Evolutionary conservation across 2,329 filamentous ascomycete species (phyloP).

Genomic region (Pleurostoma richardsiae): DNA sequence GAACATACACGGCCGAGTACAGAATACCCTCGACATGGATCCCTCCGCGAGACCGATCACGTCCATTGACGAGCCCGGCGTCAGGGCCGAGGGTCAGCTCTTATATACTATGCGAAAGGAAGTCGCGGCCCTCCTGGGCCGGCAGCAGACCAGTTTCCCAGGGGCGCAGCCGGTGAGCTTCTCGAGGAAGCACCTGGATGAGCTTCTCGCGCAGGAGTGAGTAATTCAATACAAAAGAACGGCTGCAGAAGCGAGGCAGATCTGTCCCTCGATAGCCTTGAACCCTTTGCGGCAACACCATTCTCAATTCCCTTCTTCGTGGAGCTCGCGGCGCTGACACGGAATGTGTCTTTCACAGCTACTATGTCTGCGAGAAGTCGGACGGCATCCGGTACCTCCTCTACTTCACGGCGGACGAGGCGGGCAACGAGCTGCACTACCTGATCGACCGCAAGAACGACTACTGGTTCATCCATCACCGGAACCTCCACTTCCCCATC

Average conservation of each 20-base stretch:
- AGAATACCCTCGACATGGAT: constrained; percentile 1
- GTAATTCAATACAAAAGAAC: constrained; percentile 13
- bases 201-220: constrained; percentile 73
- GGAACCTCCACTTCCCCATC: constrained; percentile 74
- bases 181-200: constrained; percentile 71
- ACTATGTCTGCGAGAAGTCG: constrained; percentile 98
- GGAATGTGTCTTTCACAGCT: constrained; percentile 39
- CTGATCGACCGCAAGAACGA: constrained; percentile 98
- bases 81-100: constrained; percentile 59
- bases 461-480: constrained; percentile 76
- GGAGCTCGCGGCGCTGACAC: constrained; percentile 3
- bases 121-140: constrained; percentile 70
- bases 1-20: no score
- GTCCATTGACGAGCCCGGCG: constrained; percentile 56
- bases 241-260: no score
- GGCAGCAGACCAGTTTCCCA: constrained; percentile 68
- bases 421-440: constrained; percentile 68
- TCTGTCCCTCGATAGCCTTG: no score
- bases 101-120: constrained; percentile 61
- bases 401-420: constrained; percentile 69
- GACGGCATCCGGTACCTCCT: constrained; percentile 95
- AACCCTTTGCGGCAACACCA: no score
- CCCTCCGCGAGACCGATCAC: constrained; percentile 30
- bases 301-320: no score
- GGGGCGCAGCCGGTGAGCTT: constrained; percentile 96